Evolutionary conservation across 805 yeast species (phyloP).

Genomic region (Teunomyces cretensis): DNA sequence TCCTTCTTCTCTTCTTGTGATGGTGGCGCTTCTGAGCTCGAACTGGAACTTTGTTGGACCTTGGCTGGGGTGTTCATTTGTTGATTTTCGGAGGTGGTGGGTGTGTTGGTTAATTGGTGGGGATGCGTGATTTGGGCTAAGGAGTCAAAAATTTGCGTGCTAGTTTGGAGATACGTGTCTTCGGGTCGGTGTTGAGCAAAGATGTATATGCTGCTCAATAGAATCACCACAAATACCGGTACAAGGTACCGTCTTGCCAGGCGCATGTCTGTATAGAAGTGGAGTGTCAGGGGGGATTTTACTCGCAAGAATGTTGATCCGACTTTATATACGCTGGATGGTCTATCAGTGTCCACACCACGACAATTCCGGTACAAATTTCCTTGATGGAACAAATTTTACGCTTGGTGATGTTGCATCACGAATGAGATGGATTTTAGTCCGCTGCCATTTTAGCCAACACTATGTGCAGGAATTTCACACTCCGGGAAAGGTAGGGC

Average conservation of each 20-base stretch:
- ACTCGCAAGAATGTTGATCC: too few relatives aligned
- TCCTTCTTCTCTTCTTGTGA: constrained; percentile 11
- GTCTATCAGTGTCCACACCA: too few relatives aligned
- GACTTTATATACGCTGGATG: too few relatives aligned
- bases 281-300: not conserved
- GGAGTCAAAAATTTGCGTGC: constrained; percentile 8
- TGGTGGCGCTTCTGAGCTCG: not conserved
- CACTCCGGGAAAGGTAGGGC: not conserved
- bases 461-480: not conserved
- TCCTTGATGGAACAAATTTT: too few relatives aligned
- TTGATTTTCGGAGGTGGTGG: not conserved
- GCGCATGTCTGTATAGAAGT: not conserved
- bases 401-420: not conserved
- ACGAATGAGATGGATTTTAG: not conserved
- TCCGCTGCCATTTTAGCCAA: not conserved
- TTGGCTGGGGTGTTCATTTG: not conserved
- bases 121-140: constrained; percentile 8
- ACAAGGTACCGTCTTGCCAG: constrained; percentile 3
- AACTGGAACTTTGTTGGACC: not conserved
- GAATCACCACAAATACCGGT: constrained; percentile 5
- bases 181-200: constrained; percentile 1
- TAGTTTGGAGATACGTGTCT: not conserved
- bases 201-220: constrained; percentile 1
- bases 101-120: not conserved
- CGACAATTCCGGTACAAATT: too few relatives aligned